A percentile compares a stretch with the other conserved stretches of the same genome.
Evolutionary conservation across 108 stramenopile species (phyloP).

Genomic region (Poteriospumella lacustris): DNA sequence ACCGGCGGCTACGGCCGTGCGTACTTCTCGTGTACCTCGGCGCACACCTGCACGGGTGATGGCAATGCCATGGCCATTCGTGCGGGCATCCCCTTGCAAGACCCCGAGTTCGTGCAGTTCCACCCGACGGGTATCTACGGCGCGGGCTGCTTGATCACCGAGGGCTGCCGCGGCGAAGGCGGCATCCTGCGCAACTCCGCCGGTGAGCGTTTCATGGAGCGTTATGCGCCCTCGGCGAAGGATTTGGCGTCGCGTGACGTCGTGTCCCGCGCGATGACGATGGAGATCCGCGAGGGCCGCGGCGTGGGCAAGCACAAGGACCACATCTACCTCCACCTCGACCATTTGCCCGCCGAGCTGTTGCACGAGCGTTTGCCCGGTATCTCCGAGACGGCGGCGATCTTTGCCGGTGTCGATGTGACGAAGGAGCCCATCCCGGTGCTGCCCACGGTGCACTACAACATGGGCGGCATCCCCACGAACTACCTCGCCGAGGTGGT

Average conservation of each 20-base stretch:
- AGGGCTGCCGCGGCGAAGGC: constrained; percentile 98
- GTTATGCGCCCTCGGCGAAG: constrained; percentile 97
- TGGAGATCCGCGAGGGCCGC: constrained; percentile 98
- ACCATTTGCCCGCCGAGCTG: constrained; percentile 93
- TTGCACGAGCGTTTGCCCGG: constrained; percentile 56
- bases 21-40: constrained; percentile 95
- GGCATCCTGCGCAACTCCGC: constrained; percentile 90
- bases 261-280: constrained; percentile 96
- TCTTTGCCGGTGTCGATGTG: constrained; percentile 98
- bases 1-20: constrained; percentile 97
- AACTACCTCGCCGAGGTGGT: constrained; percentile 92
- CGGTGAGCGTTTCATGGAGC: constrained; percentile 98
- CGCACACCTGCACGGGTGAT: constrained; percentile 94
- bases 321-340: constrained; percentile 87
- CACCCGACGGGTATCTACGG: constrained; percentile 99
- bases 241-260: constrained; percentile 96
- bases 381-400: constrained; percentile 93
- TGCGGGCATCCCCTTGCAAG: constrained; percentile 74
- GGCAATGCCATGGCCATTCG: constrained; percentile 82
- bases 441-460: constrained; percentile 89
- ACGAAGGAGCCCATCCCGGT: constrained; percentile 99
- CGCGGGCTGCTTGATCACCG: constrained; percentile 99
- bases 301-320: constrained; percentile 95
- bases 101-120: constrained; percentile 99
- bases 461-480: constrained; percentile 95